Base-by-base conservation (phyloP, 1,284 basidiomycete genomes). In the Takashimella koratensis region DNA sequence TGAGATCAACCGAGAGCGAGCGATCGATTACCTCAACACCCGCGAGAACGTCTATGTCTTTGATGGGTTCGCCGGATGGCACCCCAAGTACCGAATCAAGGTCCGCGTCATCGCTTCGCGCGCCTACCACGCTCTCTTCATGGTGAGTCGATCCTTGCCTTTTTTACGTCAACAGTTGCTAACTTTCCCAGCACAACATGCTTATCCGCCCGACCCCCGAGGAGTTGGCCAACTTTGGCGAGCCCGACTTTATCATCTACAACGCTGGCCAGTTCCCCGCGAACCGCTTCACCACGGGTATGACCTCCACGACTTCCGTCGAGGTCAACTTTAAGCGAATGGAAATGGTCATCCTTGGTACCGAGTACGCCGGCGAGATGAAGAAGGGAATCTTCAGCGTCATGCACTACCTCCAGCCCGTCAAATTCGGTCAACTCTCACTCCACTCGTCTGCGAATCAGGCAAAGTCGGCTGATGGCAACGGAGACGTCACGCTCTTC, bases 311-410 rank as follows among this genome's bases (percentile, higher is more conserved):
- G 44, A 98, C 95, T 24, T 97, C 94, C 20, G 95, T 99, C 53
- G 96, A 98, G 81, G 91, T 99, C 82, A 99, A 99, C 86, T 98
- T 99, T 80, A 97, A 97, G 83, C 90, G 96, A 54, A 97, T 94
- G 89, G 96, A 99, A 80, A 99, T 99, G 95, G 94, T 99, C 73
- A 98, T 99, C 73, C 90, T 99, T 69, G 95, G 96, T 59, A 98
- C 96, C 53, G 95, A 98, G 77, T 98, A 98, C 77, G 96, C 96
- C 49, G 96, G 96, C 61, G 96, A 99, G 82, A 99, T 98, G 96
- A 99, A 99, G 83, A 98, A 98, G 86, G 96, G 96, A 77, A 90
- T 99, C 76, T 98, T 99, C 82, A 93, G 90, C 50, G 94, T 99
- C 70, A 99, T 99, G 96, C 96, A 99, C 81, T 99, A 98, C 79